Conservation (phyloP, 345 rosid genomes). For the Syzygium oleosum region DNA sequence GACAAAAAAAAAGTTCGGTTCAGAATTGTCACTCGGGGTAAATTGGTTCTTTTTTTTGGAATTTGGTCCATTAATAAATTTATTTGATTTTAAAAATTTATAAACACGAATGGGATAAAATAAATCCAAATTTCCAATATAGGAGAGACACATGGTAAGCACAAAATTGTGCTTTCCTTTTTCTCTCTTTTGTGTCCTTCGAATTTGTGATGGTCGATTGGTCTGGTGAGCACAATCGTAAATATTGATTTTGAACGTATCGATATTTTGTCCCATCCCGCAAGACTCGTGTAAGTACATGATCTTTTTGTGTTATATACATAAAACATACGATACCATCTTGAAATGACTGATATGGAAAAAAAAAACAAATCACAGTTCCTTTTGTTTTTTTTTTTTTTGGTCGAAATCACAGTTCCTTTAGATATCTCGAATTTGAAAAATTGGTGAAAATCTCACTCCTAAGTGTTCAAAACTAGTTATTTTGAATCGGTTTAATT, state of each 20-base stretch:
- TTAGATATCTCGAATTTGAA: not conserved
- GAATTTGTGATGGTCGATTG: not conserved
- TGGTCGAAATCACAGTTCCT: no score
- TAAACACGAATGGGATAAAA: not conserved
- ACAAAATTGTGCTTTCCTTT: rapidly evolving
- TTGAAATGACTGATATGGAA: not conserved
- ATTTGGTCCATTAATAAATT: not conserved
- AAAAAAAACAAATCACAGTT: not conserved
- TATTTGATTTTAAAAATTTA: not conserved
- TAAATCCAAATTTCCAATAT: not conserved
- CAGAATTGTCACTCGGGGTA: no score
- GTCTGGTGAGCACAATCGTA: not conserved
- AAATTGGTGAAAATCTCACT: rapidly evolving
- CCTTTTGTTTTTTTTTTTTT: no score
- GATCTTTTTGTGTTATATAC: not conserved
- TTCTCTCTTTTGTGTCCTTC: not conserved
- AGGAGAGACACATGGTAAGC: not conserved
- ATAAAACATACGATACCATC: not conserved
- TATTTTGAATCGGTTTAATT: not conserved
- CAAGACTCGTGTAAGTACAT: not conserved
- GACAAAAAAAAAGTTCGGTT: no score
- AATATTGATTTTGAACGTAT: not conserved
- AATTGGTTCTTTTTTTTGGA: no score
- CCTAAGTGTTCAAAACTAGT: not conserved
- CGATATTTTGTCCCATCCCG: not conserved